These are phyloP conservation scores for Pleurotus pulmonarius DNA, from an alignment of 768 basidiomycete species.

Conservation along the genomic window DNA sequence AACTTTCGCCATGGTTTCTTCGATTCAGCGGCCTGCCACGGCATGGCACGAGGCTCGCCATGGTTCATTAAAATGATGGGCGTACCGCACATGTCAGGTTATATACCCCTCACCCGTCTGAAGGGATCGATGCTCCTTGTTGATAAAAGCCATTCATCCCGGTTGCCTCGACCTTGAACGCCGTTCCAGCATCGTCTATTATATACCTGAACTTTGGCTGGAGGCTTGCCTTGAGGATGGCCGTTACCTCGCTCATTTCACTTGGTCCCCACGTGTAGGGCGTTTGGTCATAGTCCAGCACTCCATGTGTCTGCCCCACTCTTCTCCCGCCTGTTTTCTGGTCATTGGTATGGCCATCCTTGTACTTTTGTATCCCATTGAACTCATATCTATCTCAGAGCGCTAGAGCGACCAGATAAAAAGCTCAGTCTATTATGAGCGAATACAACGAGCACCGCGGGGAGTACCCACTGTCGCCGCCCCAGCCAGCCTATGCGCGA, in stretches of 20 bases:
- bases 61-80: no score
- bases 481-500: constrained; percentile 2
- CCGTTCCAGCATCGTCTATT: no score
- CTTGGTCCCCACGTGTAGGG: not conserved
- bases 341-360: not conserved
- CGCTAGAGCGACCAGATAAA: not conserved
- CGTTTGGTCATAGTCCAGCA: not conserved
- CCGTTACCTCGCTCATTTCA: not conserved
- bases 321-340: not conserved
- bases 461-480: not conserved
- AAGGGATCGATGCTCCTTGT: no score
- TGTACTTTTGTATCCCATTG: not conserved
- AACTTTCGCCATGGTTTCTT: no score
- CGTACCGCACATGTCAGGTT: no score
- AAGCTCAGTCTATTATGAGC: not conserved
- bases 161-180: no score
- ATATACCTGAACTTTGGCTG: no score
- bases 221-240: no score
- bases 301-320: not conserved
- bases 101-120: no score
- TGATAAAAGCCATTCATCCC: no score
- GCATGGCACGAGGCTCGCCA: no score
- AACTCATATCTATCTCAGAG: constrained; percentile 1
- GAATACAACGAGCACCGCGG: not conserved
- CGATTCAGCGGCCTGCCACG: no score